Conservation (phyloP, 2,329 filamentous ascomycete genomes). For the Clonostachys solani region DNA sequence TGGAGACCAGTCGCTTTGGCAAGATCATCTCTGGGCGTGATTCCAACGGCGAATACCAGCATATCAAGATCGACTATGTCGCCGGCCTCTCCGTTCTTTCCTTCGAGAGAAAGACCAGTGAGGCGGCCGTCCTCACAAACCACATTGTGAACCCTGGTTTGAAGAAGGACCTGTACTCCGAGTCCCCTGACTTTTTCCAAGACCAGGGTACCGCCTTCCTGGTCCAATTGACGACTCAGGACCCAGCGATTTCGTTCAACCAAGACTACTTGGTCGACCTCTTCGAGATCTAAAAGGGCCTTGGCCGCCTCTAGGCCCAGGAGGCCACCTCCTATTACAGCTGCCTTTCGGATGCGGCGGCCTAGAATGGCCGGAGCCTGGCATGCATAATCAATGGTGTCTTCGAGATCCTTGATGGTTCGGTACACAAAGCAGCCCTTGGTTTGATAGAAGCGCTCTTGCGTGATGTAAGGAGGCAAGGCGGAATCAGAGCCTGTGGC, state of each 20-base stretch:
- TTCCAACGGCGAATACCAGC: slow-evolving; percentile 89
- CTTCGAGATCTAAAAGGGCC: slow-evolving; percentile 81
- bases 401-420: slow-evolving; percentile 71
- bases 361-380: slow-evolving; percentile 31
- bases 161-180: slow-evolving; percentile 75
- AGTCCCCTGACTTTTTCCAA: slow-evolving; percentile 75
- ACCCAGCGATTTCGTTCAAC: slow-evolving; percentile 84
- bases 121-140: slow-evolving; percentile 66
- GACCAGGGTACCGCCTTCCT: slow-evolving; percentile 76
- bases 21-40: slow-evolving; percentile 75
- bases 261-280: slow-evolving; percentile 69
- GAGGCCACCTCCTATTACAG: slow-evolving; percentile 79
- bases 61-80: slow-evolving; percentile 73
- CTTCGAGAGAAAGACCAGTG: slow-evolving; percentile 69
- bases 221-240: slow-evolving; percentile 75
- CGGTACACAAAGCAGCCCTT: slow-evolving; percentile 86
- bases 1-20: slow-evolving; percentile 66
- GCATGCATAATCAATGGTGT: neutral
- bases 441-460: slow-evolving; percentile 67
- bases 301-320: slow-evolving; percentile 87
- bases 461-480: neutral
- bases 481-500: slow-evolving; percentile 80
- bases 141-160: slow-evolving; percentile 70
- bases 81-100: slow-evolving; percentile 47
- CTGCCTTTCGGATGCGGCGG: slow-evolving; percentile 36